Conservation (phyloP, 2,329 filamentous ascomycete genomes). For the Penicillium nordicum region DNA sequence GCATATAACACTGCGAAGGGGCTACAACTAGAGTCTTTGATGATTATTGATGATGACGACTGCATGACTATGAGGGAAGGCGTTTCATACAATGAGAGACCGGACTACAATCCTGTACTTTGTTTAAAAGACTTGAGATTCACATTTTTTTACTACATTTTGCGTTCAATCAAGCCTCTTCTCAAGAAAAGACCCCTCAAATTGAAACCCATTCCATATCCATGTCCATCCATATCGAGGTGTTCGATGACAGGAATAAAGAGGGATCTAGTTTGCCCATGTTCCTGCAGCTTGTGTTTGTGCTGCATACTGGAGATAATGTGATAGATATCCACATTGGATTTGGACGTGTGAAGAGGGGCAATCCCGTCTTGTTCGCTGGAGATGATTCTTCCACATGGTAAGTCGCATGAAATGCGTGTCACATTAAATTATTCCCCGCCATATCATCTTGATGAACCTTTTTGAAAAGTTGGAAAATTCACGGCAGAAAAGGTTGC, state of each 20-base stretch:
- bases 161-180: not conserved
- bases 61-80: constrained; percentile 2
- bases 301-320: not conserved
- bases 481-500: constrained; percentile 4
- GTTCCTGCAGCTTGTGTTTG: not conserved
- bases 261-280: not conserved
- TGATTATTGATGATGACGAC: constrained; percentile 12
- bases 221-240: not conserved
- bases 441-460: constrained; percentile 16
- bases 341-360: not conserved
- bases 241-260: not conserved
- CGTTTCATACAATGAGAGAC: constrained; percentile 4
- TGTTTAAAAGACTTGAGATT: constrained; percentile 1
- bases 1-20: not conserved
- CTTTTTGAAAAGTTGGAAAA: constrained; percentile 7
- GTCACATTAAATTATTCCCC: constrained; percentile 11
- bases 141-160: not conserved
- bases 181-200: not conserved
- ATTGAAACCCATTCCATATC: not conserved
- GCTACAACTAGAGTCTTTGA: not conserved
- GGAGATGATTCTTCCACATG: not conserved
- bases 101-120: not conserved
- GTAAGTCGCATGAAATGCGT: not conserved
- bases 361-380: not conserved
- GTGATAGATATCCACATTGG: not conserved